Conservation (phyloP, 1,284 basidiomycete species). For the Trichosporon coremiiforme region DNA sequence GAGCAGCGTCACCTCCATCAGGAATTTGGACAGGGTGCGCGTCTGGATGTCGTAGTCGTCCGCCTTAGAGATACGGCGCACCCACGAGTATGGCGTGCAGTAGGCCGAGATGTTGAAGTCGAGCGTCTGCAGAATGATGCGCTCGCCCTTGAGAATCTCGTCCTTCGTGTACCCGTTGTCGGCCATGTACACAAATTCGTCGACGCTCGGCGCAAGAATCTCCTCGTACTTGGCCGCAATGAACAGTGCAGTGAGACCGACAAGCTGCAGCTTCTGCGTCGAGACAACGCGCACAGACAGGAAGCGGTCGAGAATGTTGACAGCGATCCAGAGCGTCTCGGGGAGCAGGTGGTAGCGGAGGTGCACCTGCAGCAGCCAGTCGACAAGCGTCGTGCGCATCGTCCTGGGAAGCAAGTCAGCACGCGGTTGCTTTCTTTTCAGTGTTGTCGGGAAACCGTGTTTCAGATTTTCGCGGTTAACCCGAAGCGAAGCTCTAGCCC, state of each 20-base stretch:
- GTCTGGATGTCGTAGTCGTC: conserved; percentile 99
- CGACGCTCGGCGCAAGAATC: conserved; percentile 79
- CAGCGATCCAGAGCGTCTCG: conserved; percentile 68
- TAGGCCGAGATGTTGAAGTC: conserved; percentile 96
- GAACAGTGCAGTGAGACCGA: conserved; percentile 68
- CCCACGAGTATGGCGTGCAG: conserved; percentile 99
- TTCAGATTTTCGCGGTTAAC: background rate
- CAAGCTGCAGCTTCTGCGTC: conserved; percentile 66
- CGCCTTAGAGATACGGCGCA: conserved; percentile 96
- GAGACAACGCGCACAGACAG: conserved; percentile 65
- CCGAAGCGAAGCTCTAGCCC: background rate
- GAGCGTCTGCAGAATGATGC: conserved; percentile 85
- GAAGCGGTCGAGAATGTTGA: conserved; percentile 69
- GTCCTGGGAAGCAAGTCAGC: conserved; percentile 48
- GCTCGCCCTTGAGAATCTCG: conserved; percentile 96
- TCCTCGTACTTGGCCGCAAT: conserved; percentile 68
- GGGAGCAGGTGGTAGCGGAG: conserved; percentile 68
- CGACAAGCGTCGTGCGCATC: conserved; percentile 62
- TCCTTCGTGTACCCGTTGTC: conserved; percentile 90
- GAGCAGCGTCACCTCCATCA: conserved; percentile 93
- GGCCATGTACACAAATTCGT: conserved; percentile 97
- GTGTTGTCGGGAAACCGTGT: background rate
- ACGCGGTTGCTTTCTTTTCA: background rate
- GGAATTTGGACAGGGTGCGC: conserved; percentile 92
- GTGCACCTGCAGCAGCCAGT: conserved; percentile 67